A percentile compares a stretch with the other conserved stretches of the same genome.
phyloP scores from a whole-genome alignment of 2,329 filamentous ascomycete genomes.

The Epichloe amarillans region DNA sequence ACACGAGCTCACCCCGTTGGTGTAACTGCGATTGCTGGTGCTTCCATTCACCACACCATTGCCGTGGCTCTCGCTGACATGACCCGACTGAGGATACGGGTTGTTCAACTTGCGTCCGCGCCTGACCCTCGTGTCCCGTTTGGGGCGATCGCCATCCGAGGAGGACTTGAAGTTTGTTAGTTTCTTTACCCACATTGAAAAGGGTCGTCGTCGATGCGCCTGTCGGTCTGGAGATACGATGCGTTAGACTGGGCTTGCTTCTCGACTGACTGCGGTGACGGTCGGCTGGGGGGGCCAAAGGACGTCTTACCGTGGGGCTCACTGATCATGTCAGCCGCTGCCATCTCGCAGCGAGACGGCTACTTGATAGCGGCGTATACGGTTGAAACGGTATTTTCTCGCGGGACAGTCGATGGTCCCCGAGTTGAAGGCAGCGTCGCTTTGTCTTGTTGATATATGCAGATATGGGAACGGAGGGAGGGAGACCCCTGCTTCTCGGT shows the following conservation, averaged over 20 bases:
- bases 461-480: not conserved
- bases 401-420: not conserved
- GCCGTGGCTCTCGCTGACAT: conserved; percentile 22
- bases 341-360: conserved; percentile 2
- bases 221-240: conserved; percentile 44
- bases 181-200: conserved; percentile 89
- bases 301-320: conserved; percentile 5
- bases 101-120: conserved; percentile 60
- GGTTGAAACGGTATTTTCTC: not conserved
- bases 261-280: not conserved
- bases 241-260: conserved; percentile 19
- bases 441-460: not conserved
- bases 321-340: conserved; percentile 4
- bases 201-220: conserved; percentile 63
- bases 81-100: conserved; percentile 78
- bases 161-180: conserved; percentile 74
- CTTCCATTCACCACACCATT: conserved; percentile 11
- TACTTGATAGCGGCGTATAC: not conserved
- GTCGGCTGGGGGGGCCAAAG: no score
- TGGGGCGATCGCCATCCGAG: conserved; percentile 40
- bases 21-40: conserved; percentile 8
- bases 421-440: not conserved
- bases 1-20: conserved; percentile 31
- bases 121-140: conserved; percentile 36
- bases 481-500: not conserved